Evolutionary conservation across 2,329 filamentous ascomycete genomes (phyloP).

Genomic region (Bisporella sp.): DNA sequence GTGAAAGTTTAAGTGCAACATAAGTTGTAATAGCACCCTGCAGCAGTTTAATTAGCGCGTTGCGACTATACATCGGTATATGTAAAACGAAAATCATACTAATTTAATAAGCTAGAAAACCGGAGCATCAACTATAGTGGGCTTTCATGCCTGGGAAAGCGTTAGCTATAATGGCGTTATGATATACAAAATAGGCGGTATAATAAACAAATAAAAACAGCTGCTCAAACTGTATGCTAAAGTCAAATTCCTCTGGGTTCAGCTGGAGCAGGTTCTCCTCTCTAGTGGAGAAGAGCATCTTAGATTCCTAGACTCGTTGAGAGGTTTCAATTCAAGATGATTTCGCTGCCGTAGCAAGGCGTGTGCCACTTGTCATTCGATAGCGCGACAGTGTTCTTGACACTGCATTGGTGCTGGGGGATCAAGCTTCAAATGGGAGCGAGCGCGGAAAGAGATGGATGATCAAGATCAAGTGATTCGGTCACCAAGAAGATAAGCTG

Average conservation of each 20-base stretch:
- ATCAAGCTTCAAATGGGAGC: background rate
- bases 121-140: conserved; percentile 25
- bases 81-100: conserved; percentile 13
- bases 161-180: conserved; percentile 25
- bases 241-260: conserved; percentile 25
- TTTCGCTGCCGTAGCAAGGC: background rate
- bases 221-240: conserved; percentile 28
- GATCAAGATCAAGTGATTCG: background rate
- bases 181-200: conserved; percentile 26
- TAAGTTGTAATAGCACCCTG: conserved; percentile 7
- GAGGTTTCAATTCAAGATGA: background rate
- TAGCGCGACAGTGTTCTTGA: background rate
- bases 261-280: conserved; percentile 22
- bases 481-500: background rate
- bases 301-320: background rate
- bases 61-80: background rate
- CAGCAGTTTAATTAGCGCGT: conserved; percentile 12
- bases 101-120: conserved; percentile 23
- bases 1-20: background rate
- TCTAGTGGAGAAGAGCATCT: conserved; percentile 14
- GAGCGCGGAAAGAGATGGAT: background rate
- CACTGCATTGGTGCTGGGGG: background rate
- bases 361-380: background rate
- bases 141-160: conserved; percentile 23
- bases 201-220: conserved; percentile 27